Base-by-base conservation (phyloP, 2,329 filamentous ascomycete genomes). In the Immersiporthe knoxdaviesiana region DNA sequence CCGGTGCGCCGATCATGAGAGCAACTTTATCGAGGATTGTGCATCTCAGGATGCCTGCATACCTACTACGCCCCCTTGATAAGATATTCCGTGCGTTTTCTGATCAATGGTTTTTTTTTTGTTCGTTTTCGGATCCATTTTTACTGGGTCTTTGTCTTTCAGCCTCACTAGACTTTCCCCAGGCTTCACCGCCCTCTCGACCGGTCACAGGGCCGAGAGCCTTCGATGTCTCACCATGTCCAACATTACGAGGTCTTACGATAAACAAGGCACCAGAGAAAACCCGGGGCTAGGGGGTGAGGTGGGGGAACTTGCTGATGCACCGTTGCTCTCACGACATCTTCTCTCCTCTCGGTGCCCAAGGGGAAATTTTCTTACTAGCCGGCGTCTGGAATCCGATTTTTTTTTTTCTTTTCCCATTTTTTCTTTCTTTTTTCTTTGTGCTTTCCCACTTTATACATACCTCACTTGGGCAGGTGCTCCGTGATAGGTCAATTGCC, bases 401-500 rank as follows among this genome's bases (percentile, higher is more conserved):
- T 32, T 12, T 54, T 54, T 14, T 54, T 27, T 14, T 3, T 7
- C 4, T 12, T 30, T 56, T 18, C n/a, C n/a, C n/a, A n/a, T n/a
- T 4, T 24, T 50, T 14, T 54, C n/a, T 14, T 3, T 7, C 4
- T 12, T 30, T 56, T 18, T 32, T 30, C 2, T 8, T 27, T 27
- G 6, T 4, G 5, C 12, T 7, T 56, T 32, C 11, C 27, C 16
- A 18, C 24, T 24, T 18, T 27, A 27, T 60, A 37, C 64, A 24
- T 68, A 27, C 27, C 68, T 61, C 44, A 59, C 67, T 63, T 66
- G 70, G 56, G 70, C 67, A 71, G 67, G 70, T 71, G 67, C 44
- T 54, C 65, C 65, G 27, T 54, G 50, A 69, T 68, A 70, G 67
- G 69, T 67, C 69, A 72, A 72, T 72, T 69, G 72, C 63, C 69